A percentile compares a stretch with the other conserved stretches of the same genome.
phyloP scores from a whole-genome alignment of 2,329 filamentous ascomycete genomes.

The Pseudogymnoascus sp. region DNA sequence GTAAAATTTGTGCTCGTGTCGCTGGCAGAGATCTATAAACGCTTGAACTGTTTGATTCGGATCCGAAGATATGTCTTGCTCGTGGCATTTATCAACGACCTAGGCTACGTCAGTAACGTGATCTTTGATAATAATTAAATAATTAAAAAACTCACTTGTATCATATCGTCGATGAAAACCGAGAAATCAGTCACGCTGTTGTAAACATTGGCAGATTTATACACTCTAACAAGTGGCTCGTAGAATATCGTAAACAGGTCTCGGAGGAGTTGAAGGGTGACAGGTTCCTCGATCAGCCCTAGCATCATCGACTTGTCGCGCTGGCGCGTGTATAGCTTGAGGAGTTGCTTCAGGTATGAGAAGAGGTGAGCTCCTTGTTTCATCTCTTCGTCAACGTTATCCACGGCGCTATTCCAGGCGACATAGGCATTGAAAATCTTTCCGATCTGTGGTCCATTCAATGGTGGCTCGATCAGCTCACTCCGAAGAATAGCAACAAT shows the following conservation, averaged over 20 bases:
- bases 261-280: conserved; percentile 91
- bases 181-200: conserved; percentile 96
- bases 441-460: conserved; percentile 69
- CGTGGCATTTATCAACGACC: conserved; percentile 58
- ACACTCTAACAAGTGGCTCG: conserved; percentile 90
- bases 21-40: conserved; percentile 92
- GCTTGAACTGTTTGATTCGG: conserved; percentile 97
- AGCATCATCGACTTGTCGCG: conserved; percentile 98
- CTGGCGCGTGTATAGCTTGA: conserved; percentile 86
- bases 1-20: conserved; percentile 96
- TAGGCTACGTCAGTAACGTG: conserved; percentile 26
- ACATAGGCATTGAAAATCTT: conserved; percentile 91
- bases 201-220: conserved; percentile 98
- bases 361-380: conserved; percentile 86
- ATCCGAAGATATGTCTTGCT: conserved; percentile 81
- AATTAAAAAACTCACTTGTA: conserved; percentile 49
- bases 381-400: conserved; percentile 82
- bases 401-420: conserved; percentile 89
- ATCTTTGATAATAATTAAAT: not conserved
- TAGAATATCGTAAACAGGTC: conserved; percentile 99
- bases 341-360: conserved; percentile 85
- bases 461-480: conserved; percentile 63
- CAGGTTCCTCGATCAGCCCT: conserved; percentile 87
- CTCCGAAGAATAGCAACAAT: conserved; percentile 79
- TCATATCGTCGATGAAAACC: conserved; percentile 85